Percentiles rank a stretch among this genome's conserved stretches.
Conservation (phyloP, 2,329 filamentous ascomycete genomes). For the Pyricularia sp. region DNA sequence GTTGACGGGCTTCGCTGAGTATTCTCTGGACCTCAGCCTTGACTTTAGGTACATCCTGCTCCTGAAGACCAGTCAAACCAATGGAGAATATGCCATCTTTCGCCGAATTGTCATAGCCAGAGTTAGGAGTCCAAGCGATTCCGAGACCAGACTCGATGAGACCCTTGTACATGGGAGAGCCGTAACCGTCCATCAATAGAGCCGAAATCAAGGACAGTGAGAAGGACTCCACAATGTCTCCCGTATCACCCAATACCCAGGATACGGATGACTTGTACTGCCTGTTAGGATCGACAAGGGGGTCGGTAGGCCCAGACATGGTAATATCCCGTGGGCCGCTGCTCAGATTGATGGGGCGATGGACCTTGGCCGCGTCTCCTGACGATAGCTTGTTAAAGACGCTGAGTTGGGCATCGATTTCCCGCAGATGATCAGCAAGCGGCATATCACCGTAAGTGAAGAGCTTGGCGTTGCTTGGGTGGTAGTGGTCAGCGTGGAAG, state of each 20-base stretch:
- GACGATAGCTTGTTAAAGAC: conserved; percentile 50
- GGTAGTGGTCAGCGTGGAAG: conserved; percentile 90
- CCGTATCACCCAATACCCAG: conserved; percentile 80
- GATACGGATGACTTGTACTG: conserved; percentile 92
- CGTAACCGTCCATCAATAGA: conserved; percentile 86
- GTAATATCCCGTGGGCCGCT: conserved; percentile 59
- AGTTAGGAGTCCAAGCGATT: conserved; percentile 90
- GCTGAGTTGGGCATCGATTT: conserved; percentile 66
- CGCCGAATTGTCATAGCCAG: conserved; percentile 76
- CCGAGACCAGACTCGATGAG: conserved; percentile 85
- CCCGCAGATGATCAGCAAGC: conserved; percentile 67
- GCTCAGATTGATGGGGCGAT: conserved; percentile 63
- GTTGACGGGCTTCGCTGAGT: conserved; percentile 57
- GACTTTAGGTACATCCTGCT: conserved; percentile 68
- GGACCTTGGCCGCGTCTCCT: conserved; percentile 59
- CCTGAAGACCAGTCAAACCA: conserved; percentile 80
- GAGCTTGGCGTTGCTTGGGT: conserved; percentile 93
- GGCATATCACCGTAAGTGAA: conserved; percentile 95
- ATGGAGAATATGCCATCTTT: conserved; percentile 79
- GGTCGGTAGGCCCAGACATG: conserved; percentile 74
- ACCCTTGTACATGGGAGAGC: conserved; percentile 82
- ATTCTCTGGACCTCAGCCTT: conserved; percentile 66
- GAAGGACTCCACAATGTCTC: conserved; percentile 80
- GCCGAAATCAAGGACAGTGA: conserved; percentile 74
- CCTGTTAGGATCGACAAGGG: conserved; percentile 73